phyloP scores from a whole-genome alignment of 2,329 filamentous ascomycete species.

The Colletotrichum destructivum region DNA sequence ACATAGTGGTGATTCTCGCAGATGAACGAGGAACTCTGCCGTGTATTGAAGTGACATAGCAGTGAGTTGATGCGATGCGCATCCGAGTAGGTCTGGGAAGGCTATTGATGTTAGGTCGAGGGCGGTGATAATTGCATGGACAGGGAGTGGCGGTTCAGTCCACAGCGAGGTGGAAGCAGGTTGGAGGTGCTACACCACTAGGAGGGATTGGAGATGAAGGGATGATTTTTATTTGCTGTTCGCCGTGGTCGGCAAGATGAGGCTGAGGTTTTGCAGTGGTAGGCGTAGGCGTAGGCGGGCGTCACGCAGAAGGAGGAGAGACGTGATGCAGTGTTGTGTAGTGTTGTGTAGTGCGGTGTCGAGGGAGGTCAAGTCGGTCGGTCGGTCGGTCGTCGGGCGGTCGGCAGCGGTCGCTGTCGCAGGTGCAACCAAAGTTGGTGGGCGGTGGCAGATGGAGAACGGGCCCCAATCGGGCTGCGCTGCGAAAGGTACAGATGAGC shows the following conservation, averaged over 20 bases:
- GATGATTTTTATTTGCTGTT: constrained; percentile 1
- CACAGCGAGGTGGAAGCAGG: constrained; percentile 19
- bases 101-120: constrained; percentile 30
- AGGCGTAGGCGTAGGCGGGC: not conserved
- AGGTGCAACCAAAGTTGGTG: constrained; percentile 5
- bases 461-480: constrained; percentile 41
- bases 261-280: constrained; percentile 7
- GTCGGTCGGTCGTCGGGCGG: constrained; percentile 17
- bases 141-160: constrained; percentile 11
- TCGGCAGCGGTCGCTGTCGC: constrained; percentile 16
- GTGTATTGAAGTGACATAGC: constrained; percentile 78
- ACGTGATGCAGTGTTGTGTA: not conserved
- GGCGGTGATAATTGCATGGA: constrained; percentile 32
- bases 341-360: constrained; percentile 8
- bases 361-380: constrained; percentile 27
- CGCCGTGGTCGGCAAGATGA: constrained; percentile 1
- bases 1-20: constrained; percentile 88
- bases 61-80: constrained; percentile 54
- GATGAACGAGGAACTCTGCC: constrained; percentile 79
- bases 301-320: constrained; percentile 3
- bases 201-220: constrained; percentile 13
- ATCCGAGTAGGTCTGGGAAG: constrained; percentile 46
- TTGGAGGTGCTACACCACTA: constrained; percentile 18
- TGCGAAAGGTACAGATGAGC: constrained; percentile 19
- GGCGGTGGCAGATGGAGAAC: constrained; percentile 22